Conservation (phyloP, 1,284 basidiomycete genomes). For the Tilletia setariae region DNA sequence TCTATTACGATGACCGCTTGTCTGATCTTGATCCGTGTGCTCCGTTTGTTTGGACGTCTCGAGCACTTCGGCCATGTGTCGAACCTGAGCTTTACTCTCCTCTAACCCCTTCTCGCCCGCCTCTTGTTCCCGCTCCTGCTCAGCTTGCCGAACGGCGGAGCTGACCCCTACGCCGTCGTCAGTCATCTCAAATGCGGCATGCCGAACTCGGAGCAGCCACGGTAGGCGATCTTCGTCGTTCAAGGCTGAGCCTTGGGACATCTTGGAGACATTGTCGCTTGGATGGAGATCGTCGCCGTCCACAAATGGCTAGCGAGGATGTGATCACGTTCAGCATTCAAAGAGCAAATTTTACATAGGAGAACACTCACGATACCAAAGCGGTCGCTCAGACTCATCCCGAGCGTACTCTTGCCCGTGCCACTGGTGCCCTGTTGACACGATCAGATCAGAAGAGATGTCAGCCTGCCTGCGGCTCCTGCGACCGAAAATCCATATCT, state of each 20-base stretch:
- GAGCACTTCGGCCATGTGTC: constrained; percentile 8
- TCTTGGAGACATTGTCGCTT: constrained; percentile 76
- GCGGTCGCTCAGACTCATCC: constrained; percentile 38
- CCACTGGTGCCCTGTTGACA: constrained; percentile 19
- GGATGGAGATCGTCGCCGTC: constrained; percentile 91
- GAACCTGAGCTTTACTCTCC: neutral
- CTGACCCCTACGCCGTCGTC: neutral
- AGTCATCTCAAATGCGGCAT: constrained; percentile 59
- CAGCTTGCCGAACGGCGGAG: neutral
- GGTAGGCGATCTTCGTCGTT: constrained; percentile 75
- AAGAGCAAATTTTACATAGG: neutral
- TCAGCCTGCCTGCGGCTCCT: neutral
- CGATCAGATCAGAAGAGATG: neutral
- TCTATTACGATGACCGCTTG: constrained; percentile 29
- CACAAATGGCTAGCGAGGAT: constrained; percentile 63
- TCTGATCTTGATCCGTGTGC: constrained; percentile 45
- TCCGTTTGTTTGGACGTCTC: constrained; percentile 24
- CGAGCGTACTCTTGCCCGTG: constrained; percentile 78
- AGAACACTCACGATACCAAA: constrained; percentile 29
- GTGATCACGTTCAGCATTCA: neutral
- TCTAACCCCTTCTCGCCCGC: too few species aligned
- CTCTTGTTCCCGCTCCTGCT: neutral
- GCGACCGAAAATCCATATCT: neutral
- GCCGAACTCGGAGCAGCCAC: constrained; percentile 75
- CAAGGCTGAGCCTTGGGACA: constrained; percentile 74